phyloP scores from a whole-genome alignment of 441 rosid genomes.

The Jatropha podagrica region DNA sequence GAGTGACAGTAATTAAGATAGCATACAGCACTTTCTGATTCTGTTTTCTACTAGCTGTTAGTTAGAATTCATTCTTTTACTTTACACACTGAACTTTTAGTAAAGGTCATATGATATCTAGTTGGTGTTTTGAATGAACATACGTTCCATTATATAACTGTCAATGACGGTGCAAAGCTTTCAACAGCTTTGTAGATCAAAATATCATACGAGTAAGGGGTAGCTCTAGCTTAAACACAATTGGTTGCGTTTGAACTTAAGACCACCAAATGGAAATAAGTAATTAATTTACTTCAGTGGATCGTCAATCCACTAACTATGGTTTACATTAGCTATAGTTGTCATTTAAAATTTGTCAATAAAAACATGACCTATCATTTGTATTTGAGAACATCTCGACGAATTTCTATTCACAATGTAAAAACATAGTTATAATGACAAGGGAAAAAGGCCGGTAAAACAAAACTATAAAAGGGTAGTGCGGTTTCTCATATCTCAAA shows the following conservation, averaged over 20 bases:
- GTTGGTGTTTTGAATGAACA: background rate
- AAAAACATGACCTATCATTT: too few species aligned
- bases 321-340: too few species aligned
- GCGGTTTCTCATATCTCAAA: background rate
- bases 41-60: background rate
- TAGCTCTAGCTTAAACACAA: background rate
- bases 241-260: background rate
- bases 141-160: background rate
- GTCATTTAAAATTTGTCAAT: background rate
- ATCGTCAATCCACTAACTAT: too few species aligned
- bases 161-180: background rate
- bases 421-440: background rate
- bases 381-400: too few species aligned
- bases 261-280: background rate
- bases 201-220: background rate
- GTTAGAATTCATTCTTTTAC: background rate
- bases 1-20: background rate
- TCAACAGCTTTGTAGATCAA: background rate
- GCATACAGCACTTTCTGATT: background rate
- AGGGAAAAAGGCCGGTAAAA: background rate
- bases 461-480: background rate
- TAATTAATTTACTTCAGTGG: too few species aligned
- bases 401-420: background rate
- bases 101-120: slow-evolving; percentile 5
- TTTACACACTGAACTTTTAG: background rate